phyloP scores from a whole-genome alignment of 2,329 filamentous ascomycete genomes.

The Sporothrix phasma region DNA sequence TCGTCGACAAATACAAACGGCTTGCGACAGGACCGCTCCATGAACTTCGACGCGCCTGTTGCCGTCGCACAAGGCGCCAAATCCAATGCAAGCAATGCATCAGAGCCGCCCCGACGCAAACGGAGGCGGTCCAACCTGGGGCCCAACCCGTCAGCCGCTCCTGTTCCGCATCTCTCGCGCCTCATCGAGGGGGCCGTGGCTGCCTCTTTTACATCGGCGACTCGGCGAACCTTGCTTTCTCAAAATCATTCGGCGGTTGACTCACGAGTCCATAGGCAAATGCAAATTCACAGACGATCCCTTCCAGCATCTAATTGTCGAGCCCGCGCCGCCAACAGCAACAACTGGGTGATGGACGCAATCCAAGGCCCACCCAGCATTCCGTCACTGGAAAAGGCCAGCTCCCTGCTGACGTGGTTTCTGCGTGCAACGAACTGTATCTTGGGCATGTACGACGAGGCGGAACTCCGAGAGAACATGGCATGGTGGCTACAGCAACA shows the following conservation, averaged over 20 bases:
- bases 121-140: constrained; percentile 4
- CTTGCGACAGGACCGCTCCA: constrained; percentile 3
- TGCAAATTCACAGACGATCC: constrained; percentile 29
- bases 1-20: neutral
- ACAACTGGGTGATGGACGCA: constrained; percentile 22
- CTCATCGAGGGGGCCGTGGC: constrained; percentile 27
- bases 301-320: constrained; percentile 27
- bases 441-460: constrained; percentile 27
- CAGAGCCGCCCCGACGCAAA: constrained; percentile 7
- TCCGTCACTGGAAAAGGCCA: constrained; percentile 21
- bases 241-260: constrained; percentile 28
- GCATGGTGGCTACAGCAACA: constrained; percentile 23
- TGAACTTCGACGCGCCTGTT: constrained; percentile 3
- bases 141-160: neutral
- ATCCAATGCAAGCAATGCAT: neutral
- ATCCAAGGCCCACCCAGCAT: constrained; percentile 17
- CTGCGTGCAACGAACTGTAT: constrained; percentile 23
- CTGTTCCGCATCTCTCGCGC: constrained; percentile 23
- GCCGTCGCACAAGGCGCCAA: neutral
- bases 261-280: constrained; percentile 24
- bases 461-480: constrained; percentile 23
- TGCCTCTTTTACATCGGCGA: constrained; percentile 31
- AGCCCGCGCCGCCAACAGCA: constrained; percentile 24
- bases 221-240: constrained; percentile 28
- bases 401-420: constrained; percentile 27